Evolutionary conservation across 225 moss, liverwort and hornwort genomes (phyloP).

Genomic region (Bryum argenteum): DNA sequence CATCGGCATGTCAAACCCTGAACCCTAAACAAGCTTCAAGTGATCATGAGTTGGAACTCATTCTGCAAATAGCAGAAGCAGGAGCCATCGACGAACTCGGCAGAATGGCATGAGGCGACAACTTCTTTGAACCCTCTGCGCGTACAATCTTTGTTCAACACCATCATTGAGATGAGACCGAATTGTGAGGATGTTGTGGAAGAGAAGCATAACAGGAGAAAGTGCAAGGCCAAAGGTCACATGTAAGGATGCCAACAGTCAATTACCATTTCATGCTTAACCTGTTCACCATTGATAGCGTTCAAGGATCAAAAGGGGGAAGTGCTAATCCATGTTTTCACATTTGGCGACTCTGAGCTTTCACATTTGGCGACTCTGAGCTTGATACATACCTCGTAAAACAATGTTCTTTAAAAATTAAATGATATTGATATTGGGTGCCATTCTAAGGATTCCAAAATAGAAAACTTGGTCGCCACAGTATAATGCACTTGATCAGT

Average conservation of each 20-base stretch:
- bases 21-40: background rate
- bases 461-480: too few relatives aligned
- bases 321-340: too few relatives aligned
- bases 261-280: background rate
- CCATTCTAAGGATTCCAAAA: too few relatives aligned
- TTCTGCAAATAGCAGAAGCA: background rate
- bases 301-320: background rate
- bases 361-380: too few relatives aligned
- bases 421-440: too few relatives aligned
- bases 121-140: background rate
- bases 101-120: background rate
- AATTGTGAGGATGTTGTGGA: background rate
- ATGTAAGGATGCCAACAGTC: slow-evolving; percentile 10
- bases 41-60: background rate
- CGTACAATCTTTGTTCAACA: background rate
- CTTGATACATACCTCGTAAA: too few relatives aligned
- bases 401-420: too few relatives aligned
- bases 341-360: too few relatives aligned
- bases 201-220: background rate
- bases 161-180: background rate
- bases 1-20: background rate
- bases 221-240: background rate
- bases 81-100: background rate
- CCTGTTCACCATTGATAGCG: background rate
- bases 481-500: too few relatives aligned